Evolutionary conservation across 352 stramenopile genomes (phyloP), one percentile per base, ranked within the genome.

Genomic region (Phytophthora citrophthora): DNA sequence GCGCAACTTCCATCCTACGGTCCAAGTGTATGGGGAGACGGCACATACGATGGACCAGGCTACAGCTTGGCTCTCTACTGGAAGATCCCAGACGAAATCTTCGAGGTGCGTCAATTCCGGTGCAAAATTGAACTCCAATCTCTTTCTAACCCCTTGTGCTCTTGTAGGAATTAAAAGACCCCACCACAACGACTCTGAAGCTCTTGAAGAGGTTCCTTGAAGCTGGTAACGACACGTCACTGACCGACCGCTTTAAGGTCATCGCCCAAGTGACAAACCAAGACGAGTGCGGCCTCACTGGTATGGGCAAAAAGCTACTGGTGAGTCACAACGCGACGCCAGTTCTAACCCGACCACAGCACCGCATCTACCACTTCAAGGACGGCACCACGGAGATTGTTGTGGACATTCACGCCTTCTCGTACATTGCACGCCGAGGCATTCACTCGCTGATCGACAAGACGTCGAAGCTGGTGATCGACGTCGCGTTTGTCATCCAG

Each of bases 401-500:
- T 20, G 79, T 94, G 27, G 86, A 94, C 55, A 76, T 94, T 18
- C 86, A 94, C 70, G 69, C 81, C 23, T 94, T 94, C 56, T 93
- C 84, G 47, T 92, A 93, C 73, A 89, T 94, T 52, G 86, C 86
- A 12, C 83, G 86, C 2, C 84, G 82, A 13, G 86, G 86, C 45
- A 93, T 94, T 68, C 70, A 93, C 74, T 68, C 88, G 44, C 65
- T 94, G 40, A 67, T 93, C 12, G 81, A 93, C 77, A 93, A 91
- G 74, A 89, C 76, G 4, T 68, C 82, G 31, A 76, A 79, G 26
- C 68, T 97, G 16, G 83, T 97, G 40, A 93, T 97, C 55, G 90
- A 97, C 73, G 75, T 97, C 7, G 85, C 78, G 0, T 95, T 95
- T 55, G 86, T 95, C 13, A 74, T 97, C 11, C 87, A 96, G 61